Evolutionary conservation across 371 early-diverging fungal genomes (phyloP).

Genomic region (Zychaea mexicana): DNA sequence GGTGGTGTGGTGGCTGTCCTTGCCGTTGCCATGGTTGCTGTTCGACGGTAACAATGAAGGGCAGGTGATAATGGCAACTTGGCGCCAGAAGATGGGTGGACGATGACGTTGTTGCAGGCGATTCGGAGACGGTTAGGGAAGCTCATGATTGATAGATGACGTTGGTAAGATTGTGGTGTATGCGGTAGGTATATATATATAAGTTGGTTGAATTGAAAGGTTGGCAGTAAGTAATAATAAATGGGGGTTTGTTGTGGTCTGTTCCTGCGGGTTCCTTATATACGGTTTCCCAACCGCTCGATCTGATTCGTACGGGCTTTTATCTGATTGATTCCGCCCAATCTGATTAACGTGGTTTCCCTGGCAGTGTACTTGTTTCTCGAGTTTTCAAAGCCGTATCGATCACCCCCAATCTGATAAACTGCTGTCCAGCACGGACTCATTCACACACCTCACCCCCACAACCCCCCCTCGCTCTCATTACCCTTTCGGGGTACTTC

Average conservation of each 20-base stretch:
- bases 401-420: constrained; percentile 1
- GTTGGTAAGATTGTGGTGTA: too few relatives aligned
- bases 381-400: neutral
- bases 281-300: neutral
- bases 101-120: neutral
- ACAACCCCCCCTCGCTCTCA: neutral
- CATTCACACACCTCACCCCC: neutral
- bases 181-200: too few relatives aligned
- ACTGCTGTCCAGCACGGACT: neutral
- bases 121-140: neutral
- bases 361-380: too few relatives aligned
- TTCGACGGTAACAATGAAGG: constrained; percentile 1
- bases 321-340: neutral
- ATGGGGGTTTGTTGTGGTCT: neutral
- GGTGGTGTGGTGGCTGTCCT: neutral
- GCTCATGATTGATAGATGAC: neutral
- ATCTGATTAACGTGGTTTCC: neutral
- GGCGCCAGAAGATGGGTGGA: neutral
- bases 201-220: neutral
- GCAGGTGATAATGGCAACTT: neutral
- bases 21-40: constrained; percentile 3
- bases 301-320: constrained; percentile 7
- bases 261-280: neutral
- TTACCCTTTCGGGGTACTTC: too few relatives aligned
- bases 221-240: neutral